phyloP scores from a whole-genome alignment of 139 green algal species.

The Volvox africanus region DNA sequence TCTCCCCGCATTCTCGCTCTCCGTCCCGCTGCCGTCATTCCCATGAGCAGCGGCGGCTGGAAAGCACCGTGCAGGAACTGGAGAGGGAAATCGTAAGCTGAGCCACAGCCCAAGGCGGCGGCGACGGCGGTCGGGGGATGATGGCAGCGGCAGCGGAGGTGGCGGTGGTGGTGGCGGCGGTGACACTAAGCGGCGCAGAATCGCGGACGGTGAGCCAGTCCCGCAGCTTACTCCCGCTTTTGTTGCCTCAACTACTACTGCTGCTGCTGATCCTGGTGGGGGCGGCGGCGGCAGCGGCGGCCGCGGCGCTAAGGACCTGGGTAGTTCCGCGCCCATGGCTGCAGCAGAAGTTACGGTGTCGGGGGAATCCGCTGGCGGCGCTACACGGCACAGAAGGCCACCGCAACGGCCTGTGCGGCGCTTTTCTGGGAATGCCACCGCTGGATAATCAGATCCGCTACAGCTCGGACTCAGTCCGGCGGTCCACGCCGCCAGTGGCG shows the following conservation, averaged over 20 bases:
- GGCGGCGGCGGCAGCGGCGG: no score
- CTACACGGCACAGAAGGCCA: not conserved
- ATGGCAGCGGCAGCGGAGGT: not conserved
- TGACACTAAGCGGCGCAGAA: not conserved
- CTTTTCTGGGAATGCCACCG: not conserved
- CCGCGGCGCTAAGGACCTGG: not conserved
- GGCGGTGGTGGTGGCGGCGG: not conserved
- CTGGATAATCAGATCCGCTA: not conserved
- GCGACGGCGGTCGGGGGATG: no score
- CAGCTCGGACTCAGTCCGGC: not conserved
- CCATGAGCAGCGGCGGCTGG: not conserved
- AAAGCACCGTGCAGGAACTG: not conserved
- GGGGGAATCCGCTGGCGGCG: not conserved
- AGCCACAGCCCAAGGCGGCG: not conserved
- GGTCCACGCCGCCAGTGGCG: not conserved
- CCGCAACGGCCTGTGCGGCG: not conserved
- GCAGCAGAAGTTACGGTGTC: not conserved
- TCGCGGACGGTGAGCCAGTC: not conserved
- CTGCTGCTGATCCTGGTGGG: not conserved
- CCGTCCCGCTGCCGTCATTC: no score
- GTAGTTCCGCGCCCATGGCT: not conserved
- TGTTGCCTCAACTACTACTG: not conserved
- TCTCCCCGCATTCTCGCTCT: no score
- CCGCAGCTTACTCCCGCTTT: no score
- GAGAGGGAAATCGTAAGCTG: not conserved